Percentiles rank a stretch among this genome's conserved stretches.
These are phyloP conservation scores for Comarum palustre DNA, from an alignment of 306 rosid species.

Conservation along the genomic window DNA sequence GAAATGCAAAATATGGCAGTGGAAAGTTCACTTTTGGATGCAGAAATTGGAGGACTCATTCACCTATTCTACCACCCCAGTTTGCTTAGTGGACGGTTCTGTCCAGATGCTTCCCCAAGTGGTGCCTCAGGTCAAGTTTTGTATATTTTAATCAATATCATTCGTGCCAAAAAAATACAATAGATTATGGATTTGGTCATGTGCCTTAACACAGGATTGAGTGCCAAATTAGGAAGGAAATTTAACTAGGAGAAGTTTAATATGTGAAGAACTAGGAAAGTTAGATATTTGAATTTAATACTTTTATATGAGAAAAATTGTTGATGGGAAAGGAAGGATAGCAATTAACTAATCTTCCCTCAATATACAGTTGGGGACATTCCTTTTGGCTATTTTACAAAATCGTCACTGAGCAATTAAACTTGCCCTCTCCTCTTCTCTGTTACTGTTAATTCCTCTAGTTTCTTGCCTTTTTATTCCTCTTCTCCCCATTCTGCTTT, in stretches of 20 bases:
- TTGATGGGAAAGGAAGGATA: neutral
- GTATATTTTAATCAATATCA: constrained; percentile 23
- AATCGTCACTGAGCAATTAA: neutral
- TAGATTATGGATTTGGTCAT: neutral
- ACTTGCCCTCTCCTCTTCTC: neutral
- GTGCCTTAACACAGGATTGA: neutral
- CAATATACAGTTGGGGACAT: neutral
- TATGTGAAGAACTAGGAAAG: neutral
- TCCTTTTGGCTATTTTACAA: neutral
- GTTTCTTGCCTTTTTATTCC: neutral
- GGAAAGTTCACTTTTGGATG: constrained; percentile 85
- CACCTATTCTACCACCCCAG: constrained; percentile 94
- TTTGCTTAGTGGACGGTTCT: constrained; percentile 86
- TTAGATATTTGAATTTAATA: neutral
- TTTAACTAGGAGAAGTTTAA: neutral
- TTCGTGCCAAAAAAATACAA: neutral
- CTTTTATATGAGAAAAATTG: neutral
- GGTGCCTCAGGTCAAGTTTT: constrained; percentile 78
- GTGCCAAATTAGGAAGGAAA: constrained; percentile 1
- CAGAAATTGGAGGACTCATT: constrained; percentile 81
- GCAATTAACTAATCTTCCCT: neutral
- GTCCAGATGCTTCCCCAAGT: constrained; percentile 97
- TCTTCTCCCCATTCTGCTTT: neutral
- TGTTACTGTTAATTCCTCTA: constrained; percentile 3
- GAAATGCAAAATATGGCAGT: constrained; percentile 62